These are phyloP conservation scores for Neurospora terricola DNA, from an alignment of 495 filamentous ascomycete genomes.

Conservation along the genomic window DNA sequence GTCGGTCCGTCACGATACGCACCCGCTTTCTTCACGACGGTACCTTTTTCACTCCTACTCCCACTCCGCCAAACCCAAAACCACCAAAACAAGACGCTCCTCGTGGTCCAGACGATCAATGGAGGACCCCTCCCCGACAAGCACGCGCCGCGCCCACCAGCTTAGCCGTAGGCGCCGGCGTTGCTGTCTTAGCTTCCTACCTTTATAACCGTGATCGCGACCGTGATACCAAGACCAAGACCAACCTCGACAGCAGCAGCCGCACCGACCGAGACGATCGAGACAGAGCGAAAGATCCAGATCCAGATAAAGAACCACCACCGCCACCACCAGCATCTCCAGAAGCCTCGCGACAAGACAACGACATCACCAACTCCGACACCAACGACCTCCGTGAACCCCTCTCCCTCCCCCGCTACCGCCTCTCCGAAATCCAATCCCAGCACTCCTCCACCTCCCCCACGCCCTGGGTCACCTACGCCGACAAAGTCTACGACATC, in stretches of 20 bases:
- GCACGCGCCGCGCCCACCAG: not conserved
- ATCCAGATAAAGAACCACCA: not conserved
- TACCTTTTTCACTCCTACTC: not conserved
- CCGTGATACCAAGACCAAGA: not conserved
- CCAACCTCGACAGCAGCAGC: not conserved
- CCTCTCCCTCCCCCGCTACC: constrained; percentile 29
- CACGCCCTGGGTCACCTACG: constrained; percentile 41
- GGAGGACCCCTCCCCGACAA: not conserved
- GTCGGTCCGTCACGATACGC: not conserved
- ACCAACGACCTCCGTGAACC: constrained; percentile 19
- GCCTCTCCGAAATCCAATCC: constrained; percentile 36
- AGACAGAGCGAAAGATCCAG: not conserved
- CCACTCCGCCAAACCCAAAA: not conserved
- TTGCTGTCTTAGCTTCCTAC: not conserved
- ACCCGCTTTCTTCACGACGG: not conserved
- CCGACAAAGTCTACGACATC: constrained; percentile 49
- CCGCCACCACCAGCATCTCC: not conserved
- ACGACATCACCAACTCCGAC: not conserved
- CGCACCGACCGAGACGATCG: not conserved
- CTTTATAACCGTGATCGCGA: not conserved
- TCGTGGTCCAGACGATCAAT: not conserved
- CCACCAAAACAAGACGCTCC: not conserved
- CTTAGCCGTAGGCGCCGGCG: not conserved
- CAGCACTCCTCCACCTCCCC: constrained; percentile 37
- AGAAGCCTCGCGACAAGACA: not conserved